Evolutionary conservation across 106 monocot species (phyloP), one percentile per base, ranked within the genome.

Genomic region (Alisma plantagoaquatica): DNA sequence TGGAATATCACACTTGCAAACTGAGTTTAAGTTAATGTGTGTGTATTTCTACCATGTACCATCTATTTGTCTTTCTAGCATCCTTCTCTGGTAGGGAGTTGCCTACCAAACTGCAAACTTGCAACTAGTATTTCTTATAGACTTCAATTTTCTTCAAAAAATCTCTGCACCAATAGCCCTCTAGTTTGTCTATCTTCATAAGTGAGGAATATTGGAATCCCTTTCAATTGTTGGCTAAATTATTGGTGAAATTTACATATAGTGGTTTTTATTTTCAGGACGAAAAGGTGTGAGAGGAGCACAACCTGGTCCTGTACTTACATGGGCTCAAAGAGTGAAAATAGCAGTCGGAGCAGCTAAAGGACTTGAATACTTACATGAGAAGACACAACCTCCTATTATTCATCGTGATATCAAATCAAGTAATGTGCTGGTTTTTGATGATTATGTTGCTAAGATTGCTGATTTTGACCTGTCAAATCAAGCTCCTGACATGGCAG

Each of bases 201-300:
- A 44, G 16, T 44, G 16, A 15, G 16, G 17, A 44, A 20, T 20
- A 3, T 11, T 3, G 16, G 3, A 20, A 44, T 44, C 20, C 3
- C 43, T 44, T 44, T 3, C 20, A 42, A 42, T 42, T 42, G n/a
- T 42, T 0, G 9, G 26, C 8, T 51, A 10, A 1, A 10, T 11
- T 27, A 51, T 3, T 51, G 26, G 15, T n/a, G 23, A 21, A 23
- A 48, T 8, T n/a, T n/a, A n/a, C n/a, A n/a, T n/a, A n/a, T n/a
- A n/a, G n/a, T n/a, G n/a, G n/a, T n/a, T n/a, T n/a, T 19, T n/a
- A 27, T 41, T 14, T 52, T 16, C 67, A 94, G 94, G 94, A 30
- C 70, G 83, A 70, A 94, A 94, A 66, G 93, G 93, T 64, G 93
- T 94, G 19, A 83, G 83, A 73, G 87, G 87, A 24, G 78, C 93